phyloP scores from a whole-genome alignment of 2,329 filamentous ascomycete species.

The Sarocladium brachiariae region DNA sequence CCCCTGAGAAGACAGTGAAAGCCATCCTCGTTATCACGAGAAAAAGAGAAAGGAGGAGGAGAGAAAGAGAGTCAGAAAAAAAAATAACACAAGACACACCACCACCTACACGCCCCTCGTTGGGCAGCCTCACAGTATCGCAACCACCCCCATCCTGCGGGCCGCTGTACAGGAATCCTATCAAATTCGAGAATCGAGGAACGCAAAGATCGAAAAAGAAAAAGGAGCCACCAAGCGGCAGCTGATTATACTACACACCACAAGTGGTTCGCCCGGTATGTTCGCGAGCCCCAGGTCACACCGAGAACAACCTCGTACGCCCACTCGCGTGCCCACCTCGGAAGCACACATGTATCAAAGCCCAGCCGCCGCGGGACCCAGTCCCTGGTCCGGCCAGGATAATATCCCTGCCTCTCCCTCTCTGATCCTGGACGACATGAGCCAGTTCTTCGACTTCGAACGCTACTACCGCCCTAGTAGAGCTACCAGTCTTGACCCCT shows the following conservation, averaged over 20 bases:
- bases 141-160: slow-evolving; percentile 7
- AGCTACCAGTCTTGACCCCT: not conserved
- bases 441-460: slow-evolving; percentile 6
- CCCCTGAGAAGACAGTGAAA: not conserved
- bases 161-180: slow-evolving; percentile 6
- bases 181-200: not conserved
- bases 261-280: slow-evolving; percentile 8
- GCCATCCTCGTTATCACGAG: not conserved
- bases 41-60: not conserved
- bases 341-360: slow-evolving; percentile 2
- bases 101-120: slow-evolving; percentile 4
- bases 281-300: slow-evolving; percentile 8
- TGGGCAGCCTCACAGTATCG: slow-evolving; percentile 7
- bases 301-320: slow-evolving; percentile 8
- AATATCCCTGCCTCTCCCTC: slow-evolving; percentile 7
- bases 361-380: slow-evolving; percentile 7
- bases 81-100: not conserved
- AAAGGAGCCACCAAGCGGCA: slow-evolving; percentile 3
- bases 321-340: slow-evolving; percentile 5
- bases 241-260: slow-evolving; percentile 6
- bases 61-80: no score
- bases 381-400: slow-evolving; percentile 2
- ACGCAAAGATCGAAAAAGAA: not conserved
- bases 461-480: slow-evolving; percentile 5
- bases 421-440: not conserved